These are phyloP conservation scores for Odontarrhena argentea DNA, from an alignment of 345 rosid genomes.

Conservation along the genomic window DNA sequence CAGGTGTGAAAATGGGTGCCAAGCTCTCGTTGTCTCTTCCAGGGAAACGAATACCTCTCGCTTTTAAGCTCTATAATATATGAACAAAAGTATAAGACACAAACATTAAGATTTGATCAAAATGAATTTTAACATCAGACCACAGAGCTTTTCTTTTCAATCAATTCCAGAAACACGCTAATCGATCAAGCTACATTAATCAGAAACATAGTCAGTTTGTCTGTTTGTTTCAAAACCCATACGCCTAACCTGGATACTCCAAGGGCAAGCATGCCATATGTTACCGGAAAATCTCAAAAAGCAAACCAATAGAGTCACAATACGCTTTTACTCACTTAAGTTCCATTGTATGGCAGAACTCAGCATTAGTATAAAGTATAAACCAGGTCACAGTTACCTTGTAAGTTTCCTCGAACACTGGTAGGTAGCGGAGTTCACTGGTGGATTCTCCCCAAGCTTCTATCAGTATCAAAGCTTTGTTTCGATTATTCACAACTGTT, in stretches of 20 bases:
- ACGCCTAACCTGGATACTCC: background rate
- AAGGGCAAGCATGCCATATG: conserved; percentile 13
- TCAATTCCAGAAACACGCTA: conserved; percentile 20
- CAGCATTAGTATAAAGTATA: background rate
- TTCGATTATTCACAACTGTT: conserved; percentile 84
- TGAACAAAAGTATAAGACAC: conserved; percentile 23
- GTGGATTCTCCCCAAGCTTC: conserved; percentile 98
- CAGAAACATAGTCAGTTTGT: background rate
- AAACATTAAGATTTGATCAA: conserved; percentile 17
- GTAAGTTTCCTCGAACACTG: conserved; percentile 95
- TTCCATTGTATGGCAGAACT: background rate
- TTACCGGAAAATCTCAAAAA: background rate
- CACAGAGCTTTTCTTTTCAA: background rate
- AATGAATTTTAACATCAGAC: conserved; percentile 13
- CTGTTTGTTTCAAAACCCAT: background rate
- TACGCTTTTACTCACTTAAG: conserved; percentile 4
- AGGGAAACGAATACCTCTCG: conserved; percentile 94
- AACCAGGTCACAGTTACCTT: conserved; percentile 58
- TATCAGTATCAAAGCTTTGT: conserved; percentile 82
- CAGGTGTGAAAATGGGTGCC: conserved; percentile 94
- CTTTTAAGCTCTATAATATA: conserved; percentile 64
- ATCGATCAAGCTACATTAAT: background rate
- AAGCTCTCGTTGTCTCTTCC: conserved; percentile 94
- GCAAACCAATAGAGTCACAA: background rate
- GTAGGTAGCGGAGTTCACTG: conserved; percentile 84